phyloP scores from a whole-genome alignment of 306 rosid genomes.

The Quercus glauca region DNA sequence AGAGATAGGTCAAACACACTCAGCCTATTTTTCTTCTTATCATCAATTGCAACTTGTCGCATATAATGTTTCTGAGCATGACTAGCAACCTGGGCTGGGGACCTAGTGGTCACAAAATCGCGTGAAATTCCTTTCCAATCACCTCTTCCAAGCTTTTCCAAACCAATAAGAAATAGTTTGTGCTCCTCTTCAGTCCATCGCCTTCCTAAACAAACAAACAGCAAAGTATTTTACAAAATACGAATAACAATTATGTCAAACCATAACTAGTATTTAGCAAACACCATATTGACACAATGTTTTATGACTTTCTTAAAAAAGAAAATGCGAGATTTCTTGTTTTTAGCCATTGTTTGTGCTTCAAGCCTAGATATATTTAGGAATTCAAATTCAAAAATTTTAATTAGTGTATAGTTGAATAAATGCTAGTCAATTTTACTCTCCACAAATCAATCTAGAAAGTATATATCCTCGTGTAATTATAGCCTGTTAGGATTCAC shows the following conservation, averaged over 20 bases:
- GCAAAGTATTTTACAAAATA: too few species aligned
- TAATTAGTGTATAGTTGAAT: too few species aligned
- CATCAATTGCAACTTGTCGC: slow-evolving; percentile 24
- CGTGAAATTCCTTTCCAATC: slow-evolving; percentile 65
- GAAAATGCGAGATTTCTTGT: too few species aligned
- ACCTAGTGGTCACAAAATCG: slow-evolving; percentile 42
- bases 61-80: slow-evolving; percentile 68
- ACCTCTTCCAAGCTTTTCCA: slow-evolving; percentile 51
- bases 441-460: too few species aligned
- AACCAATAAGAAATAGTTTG: slow-evolving; percentile 41
- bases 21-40: slow-evolving; percentile 42
- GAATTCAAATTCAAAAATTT: not conserved
- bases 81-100: slow-evolving; percentile 65
- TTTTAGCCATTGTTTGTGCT: too few species aligned
- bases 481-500: too few species aligned
- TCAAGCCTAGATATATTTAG: too few species aligned
- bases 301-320: not conserved
- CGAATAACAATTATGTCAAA: too few species aligned
- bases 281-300: not conserved
- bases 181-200: slow-evolving; percentile 65
- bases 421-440: not conserved
- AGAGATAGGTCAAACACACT: slow-evolving; percentile 56
- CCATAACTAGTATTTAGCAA: not conserved
- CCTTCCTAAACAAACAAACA: slow-evolving; percentile 22
- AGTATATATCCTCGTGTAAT: too few species aligned